Conservation (phyloP, 2,329 filamentous ascomycete species). For the Fusarium anthophilum region DNA sequence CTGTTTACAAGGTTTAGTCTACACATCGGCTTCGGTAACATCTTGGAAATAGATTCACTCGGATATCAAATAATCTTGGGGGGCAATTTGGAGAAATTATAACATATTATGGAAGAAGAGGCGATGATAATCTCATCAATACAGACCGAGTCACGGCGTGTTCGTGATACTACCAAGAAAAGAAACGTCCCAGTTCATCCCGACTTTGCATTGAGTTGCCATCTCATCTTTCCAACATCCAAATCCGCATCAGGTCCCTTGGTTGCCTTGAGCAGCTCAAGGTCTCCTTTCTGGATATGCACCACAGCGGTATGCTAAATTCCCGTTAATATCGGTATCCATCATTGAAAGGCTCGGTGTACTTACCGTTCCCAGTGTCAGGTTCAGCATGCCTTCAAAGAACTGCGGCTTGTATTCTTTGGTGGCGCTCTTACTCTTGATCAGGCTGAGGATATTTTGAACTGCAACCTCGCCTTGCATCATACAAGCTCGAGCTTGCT, state of each 20-base stretch:
- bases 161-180: fast-evolving
- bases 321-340: fast-evolving
- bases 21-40: fast-evolving
- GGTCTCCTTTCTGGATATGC: conserved; percentile 8
- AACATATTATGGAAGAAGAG: neutral
- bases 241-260: conserved; percentile 1
- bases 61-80: fast-evolving
- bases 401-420: neutral
- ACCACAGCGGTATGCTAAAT: neutral
- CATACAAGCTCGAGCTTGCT: conserved; percentile 19
- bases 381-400: conserved; percentile 8
- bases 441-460: conserved; percentile 1
- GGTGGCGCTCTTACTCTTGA: neutral
- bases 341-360: fast-evolving
- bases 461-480: conserved; percentile 13
- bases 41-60: fast-evolving
- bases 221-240: neutral
- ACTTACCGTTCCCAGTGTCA: conserved; percentile 22
- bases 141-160: fast-evolving
- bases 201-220: neutral
- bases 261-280: neutral
- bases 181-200: neutral
- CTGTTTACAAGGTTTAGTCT: neutral
- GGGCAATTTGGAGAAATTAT: fast-evolving
- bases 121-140: neutral